Conservation (phyloP, 352 stramenopile species). For the Pythium aristosporum region DNA sequence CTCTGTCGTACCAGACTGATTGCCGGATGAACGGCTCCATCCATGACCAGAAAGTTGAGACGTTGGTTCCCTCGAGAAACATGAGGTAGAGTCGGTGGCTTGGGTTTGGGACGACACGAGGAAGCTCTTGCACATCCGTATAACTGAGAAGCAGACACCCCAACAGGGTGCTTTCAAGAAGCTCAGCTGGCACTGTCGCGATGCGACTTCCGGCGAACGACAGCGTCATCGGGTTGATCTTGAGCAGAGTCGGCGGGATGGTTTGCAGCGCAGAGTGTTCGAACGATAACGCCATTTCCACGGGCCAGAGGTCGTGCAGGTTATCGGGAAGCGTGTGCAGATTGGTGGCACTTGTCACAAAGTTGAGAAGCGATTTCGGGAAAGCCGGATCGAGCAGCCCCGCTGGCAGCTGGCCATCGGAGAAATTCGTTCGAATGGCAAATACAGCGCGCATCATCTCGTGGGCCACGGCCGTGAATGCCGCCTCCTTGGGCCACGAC, state of each 20-base stretch:
- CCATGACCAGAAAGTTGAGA: not conserved
- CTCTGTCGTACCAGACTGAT: not conserved
- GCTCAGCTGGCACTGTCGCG: not conserved
- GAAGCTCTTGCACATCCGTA: not conserved
- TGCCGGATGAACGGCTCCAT: not conserved
- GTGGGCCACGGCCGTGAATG: not conserved
- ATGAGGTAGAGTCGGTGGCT: not conserved
- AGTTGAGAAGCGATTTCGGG: not conserved
- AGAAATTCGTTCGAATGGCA: not conserved
- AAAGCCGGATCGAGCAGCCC: not conserved
- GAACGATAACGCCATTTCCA: not conserved
- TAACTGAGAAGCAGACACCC: not conserved
- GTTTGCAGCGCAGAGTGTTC: not conserved
- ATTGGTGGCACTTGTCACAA: not conserved
- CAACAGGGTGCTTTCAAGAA: not conserved
- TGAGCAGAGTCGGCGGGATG: not conserved
- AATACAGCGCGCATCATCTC: not conserved
- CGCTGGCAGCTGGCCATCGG: constrained; percentile 1
- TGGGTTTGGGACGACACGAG: not conserved
- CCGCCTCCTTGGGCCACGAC: not conserved
- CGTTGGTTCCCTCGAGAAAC: not conserved
- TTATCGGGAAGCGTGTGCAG: not conserved
- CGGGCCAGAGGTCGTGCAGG: not conserved
- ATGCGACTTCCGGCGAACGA: not conserved
- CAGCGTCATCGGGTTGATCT: not conserved